Base-by-base conservation (phyloP, 2,329 filamentous ascomycete genomes). In the Pseudogymnoascus sp. region DNA sequence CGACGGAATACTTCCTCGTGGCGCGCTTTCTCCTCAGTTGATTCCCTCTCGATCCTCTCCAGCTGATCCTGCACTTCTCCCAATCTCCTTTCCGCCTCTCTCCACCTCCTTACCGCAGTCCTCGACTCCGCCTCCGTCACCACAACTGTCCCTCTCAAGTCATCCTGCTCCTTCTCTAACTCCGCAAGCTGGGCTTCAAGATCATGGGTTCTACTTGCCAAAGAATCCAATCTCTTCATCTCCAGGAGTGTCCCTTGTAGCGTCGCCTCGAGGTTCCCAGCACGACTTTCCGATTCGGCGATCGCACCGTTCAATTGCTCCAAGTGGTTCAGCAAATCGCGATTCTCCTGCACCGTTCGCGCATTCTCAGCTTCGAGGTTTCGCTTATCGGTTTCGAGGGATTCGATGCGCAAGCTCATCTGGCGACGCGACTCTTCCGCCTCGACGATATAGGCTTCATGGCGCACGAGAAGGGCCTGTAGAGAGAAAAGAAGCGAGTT, bases 361-460 rank as follows among this genome's bases (percentile, higher is more conserved):
- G 87, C 86, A 77, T 97, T 99, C 71, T 85, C 83, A 43, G 81
- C 80, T 75, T 96, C 90, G 65, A 96, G 83, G 65, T 84, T 79
- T 70, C 79, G 81, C 77, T 96, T 96, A 69, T 86, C 84, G 60
- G 75, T 75, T 77, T 96, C 91, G 61, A 99, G 81, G 67, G 82
- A 82, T 69, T 89, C 87, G 73, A 97, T 92, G 66, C 84, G 89
- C 56, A 79, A 76, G 49, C 84, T 82, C 77, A 97, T 86, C 65
- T 88, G 84, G 65, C 82, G 79, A 65, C 93, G 89, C 74, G 97
- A 92, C 69, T 87, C 86, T 79, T 96, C 92, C 65, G 93, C 91
- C 75, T 96, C 91, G 69, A 88, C 88, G 82, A 97, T 93, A 77
- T 96, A 97, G 65, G 90, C 87, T 80, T 97, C 93, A 83, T 99